Base-by-base conservation (phyloP, 352 stramenopile genomes). In the Pythium inflatum region DNA sequence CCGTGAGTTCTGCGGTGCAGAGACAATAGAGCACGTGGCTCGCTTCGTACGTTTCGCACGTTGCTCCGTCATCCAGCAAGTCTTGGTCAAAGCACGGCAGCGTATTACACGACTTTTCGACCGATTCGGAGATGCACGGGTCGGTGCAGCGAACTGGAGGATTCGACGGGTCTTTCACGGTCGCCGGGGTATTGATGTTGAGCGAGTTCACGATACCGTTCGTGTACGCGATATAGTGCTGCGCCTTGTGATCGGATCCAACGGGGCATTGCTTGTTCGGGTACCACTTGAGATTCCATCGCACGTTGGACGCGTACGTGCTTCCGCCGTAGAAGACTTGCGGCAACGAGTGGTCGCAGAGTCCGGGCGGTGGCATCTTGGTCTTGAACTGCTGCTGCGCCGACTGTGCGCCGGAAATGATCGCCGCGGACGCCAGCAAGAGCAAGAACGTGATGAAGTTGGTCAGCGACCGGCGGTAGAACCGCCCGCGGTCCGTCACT, bases 331-430 rank as follows among this genome's bases (percentile, higher is more conserved):
- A 93, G 62, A 90, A 92, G 27, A 91, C 67, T 2, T 79, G 74
- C 0, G 84, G 86, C 25, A 93, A 45, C 0, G 74, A 78, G 16
- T 59, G 68, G 28, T 90, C 82, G 50, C 86, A 93, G 5, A 93
- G 74, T 22, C 81, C 83, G 3, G 82, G 53, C 0, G 81, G 76
- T 5, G 80, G 78, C 53, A 89, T 81, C 51, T 92, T 92, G 27
- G 76, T 78, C 43, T 93, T 93, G 36, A 93, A 89, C 56, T 76
- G 75, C 48, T 78, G 59, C 31, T 95, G 87, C 0, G 85, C 80
- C 1, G 85, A 93, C 62, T 95, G 86, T 4, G 87, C 87, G 12
- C 73, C 81, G 0, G 85, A 93, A 58, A 95, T 95, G 70, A 93
- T 91, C 3, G 60, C 81, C 22, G 75, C 82, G 7, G 85, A 93